Conservation (phyloP, 2,329 filamentous ascomycete genomes). For the Akanthomyces muscarius region DNA sequence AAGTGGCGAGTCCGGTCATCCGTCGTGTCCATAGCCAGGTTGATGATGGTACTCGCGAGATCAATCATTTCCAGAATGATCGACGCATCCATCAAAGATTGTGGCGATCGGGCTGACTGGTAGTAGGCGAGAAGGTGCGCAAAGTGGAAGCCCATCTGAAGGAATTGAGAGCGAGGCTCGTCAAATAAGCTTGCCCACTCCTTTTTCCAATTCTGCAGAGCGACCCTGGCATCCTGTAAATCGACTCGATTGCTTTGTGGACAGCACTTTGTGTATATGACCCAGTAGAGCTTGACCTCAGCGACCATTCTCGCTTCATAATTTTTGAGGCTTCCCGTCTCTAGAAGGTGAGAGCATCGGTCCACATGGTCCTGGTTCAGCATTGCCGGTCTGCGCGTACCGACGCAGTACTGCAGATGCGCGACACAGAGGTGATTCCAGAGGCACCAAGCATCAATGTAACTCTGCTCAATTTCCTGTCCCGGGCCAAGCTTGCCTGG, state of each 20-base stretch:
- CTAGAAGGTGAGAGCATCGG: conserved; percentile 19
- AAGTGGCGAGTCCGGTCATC: conserved; percentile 28
- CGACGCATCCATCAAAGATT: conserved; percentile 17
- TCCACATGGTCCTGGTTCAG: conserved; percentile 23
- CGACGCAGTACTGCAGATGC: conserved; percentile 30
- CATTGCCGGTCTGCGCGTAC: conserved; percentile 23
- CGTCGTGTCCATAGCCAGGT: conserved; percentile 27
- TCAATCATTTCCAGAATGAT: conserved; percentile 25
- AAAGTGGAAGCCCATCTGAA: conserved; percentile 29
- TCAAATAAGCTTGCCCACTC: conserved; percentile 25
- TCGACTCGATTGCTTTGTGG: conserved; percentile 9
- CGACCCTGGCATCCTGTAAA: conserved; percentile 16
- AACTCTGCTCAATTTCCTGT: not conserved
- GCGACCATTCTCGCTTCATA: conserved; percentile 28
- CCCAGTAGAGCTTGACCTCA: conserved; percentile 28
- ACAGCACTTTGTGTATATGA: conserved; percentile 24
- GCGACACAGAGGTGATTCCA: conserved; percentile 29
- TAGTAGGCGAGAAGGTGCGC: conserved; percentile 25
- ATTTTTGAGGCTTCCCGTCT: conserved; percentile 20
- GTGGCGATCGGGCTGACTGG: conserved; percentile 23
- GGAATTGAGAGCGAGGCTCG: conserved; percentile 27
- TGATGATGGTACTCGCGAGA: conserved; percentile 25
- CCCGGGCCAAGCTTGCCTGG: not conserved
- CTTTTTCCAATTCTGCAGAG: conserved; percentile 23
- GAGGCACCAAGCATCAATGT: conserved; percentile 23